Conservation (phyloP, 495 filamentous ascomycete species). For the Aspergillus affinis region DNA sequence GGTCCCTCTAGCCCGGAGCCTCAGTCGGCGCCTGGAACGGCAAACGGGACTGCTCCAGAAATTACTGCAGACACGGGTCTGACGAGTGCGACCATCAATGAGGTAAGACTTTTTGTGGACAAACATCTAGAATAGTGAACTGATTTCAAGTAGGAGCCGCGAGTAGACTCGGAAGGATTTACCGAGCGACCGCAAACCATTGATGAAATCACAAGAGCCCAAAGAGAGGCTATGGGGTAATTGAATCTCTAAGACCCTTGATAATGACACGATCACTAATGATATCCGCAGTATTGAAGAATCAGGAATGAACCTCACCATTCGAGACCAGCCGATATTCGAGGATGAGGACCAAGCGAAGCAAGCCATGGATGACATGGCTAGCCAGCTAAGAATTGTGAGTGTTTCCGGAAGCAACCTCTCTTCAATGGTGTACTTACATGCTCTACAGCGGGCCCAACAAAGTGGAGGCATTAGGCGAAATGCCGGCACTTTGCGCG, state of each 20-base stretch:
- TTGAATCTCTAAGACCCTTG: slow-evolving; percentile 16
- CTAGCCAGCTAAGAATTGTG: slow-evolving; percentile 76
- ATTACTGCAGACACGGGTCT: slow-evolving; percentile 20
- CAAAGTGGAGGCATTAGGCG: slow-evolving; percentile 55
- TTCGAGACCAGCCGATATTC: slow-evolving; percentile 86
- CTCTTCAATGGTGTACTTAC: slow-evolving; percentile 21
- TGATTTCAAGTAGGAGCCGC: slow-evolving; percentile 28
- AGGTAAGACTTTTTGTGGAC: slow-evolving; percentile 22
- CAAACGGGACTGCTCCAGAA: slow-evolving; percentile 35
- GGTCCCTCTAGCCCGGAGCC: slow-evolving; percentile 24
- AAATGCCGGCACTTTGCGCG: slow-evolving; percentile 76
- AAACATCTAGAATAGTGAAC: slow-evolving; percentile 6
- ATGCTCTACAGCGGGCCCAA: slow-evolving; percentile 47
- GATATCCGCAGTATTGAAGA: slow-evolving; percentile 56
- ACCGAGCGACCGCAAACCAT: slow-evolving; percentile 64
- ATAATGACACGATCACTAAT: slow-evolving; percentile 2
- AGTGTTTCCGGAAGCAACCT: slow-evolving; percentile 20
- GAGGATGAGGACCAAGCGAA: slow-evolving; percentile 90
- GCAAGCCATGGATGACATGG: slow-evolving; percentile 85
- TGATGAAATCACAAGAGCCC: slow-evolving; percentile 81
- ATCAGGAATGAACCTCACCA: slow-evolving; percentile 82
- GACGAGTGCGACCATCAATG: slow-evolving; percentile 21
- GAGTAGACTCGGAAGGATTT: slow-evolving; percentile 62
- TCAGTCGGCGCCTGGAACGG: slow-evolving; percentile 19
- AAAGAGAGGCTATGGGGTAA: slow-evolving; percentile 70